Percentiles rank a stretch among this genome's conserved stretches.
These are phyloP conservation scores for Colletotrichum neosansevieriae DNA, from an alignment of 2,329 filamentous ascomycete genomes.

Conservation along the genomic window DNA sequence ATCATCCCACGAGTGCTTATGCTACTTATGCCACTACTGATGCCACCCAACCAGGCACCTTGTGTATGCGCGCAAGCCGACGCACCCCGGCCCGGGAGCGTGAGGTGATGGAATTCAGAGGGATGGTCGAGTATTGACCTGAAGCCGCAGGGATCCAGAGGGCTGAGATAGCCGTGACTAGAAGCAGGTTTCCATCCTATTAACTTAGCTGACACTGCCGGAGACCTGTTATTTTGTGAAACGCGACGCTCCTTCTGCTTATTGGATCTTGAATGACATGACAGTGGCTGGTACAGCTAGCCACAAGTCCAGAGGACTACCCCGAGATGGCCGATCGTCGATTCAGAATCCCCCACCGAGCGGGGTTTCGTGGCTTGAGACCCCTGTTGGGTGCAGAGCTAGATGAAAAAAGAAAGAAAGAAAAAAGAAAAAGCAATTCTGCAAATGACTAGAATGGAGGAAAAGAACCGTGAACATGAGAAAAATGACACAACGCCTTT, in stretches of 20 bases:
- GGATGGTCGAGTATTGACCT: too few species aligned
- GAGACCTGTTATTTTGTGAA: too few species aligned
- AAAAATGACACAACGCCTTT: neutral
- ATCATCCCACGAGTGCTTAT: neutral
- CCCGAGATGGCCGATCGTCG: neutral
- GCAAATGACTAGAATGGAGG: neutral
- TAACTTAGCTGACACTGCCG: too few species aligned
- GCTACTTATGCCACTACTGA: too few species aligned
- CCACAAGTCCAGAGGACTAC: neutral
- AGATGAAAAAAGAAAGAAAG: too few species aligned
- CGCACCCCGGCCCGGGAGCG: neutral
- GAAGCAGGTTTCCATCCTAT: too few species aligned
- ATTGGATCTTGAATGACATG: neutral
- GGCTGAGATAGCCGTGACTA: too few species aligned
- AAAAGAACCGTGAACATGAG: conserved; percentile 1
- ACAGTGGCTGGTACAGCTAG: neutral
- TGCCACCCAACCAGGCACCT: neutral
- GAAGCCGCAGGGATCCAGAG: too few species aligned
- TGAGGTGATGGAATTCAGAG: too few species aligned
- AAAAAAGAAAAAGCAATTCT: neutral
- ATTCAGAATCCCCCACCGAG: neutral
- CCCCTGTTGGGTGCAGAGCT: neutral
- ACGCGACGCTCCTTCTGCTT: too few species aligned
- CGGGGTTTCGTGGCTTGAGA: neutral
- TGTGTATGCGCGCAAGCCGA: neutral